Evolutionary conservation across 345 rosid genomes (phyloP), one percentile per base, ranked within the genome.

Genomic region (Combretum micranthum): DNA sequence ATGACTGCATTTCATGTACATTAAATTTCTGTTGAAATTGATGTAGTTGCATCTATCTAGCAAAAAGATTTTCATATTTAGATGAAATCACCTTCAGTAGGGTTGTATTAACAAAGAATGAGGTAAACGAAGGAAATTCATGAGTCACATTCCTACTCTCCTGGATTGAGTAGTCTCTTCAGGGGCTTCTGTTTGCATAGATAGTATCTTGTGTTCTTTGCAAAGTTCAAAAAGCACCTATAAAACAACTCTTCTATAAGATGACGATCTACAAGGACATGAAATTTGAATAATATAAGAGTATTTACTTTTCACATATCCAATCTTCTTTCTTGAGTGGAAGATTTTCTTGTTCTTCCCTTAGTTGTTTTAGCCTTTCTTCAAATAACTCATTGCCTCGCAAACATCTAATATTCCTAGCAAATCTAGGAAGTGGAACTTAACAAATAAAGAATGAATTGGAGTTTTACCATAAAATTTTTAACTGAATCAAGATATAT

Each of bases 141-240:
- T 92, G 98, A 91, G 59, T 82, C 80, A 56, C 98, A 91, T 65
- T 91, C 95, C 98, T 96, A 91, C 54, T 91, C 96, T 63, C 98
- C 96, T 1, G 88, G 90, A 78, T 83, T 86, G 69, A 91, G 84
- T 26, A 73, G 83, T 58, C 95, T 80, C 64, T 69, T 72, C 21
- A 77, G 77, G 65, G 96, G 98, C 55, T 80, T 88, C 59, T 81
- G 95, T 69, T 75, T 74, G 76, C 96, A 91, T 58, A 62, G 78
- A 55, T 78, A 68, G 64, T 96, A n/a, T n/a, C n/a, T n/a, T n/a
- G n/a, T n/a, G n/a, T n/a, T n/a, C n/a, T n/a, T n/a, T n/a, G n/a
- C n/a, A n/a, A n/a, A n/a, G n/a, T n/a, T n/a, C n/a, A n/a, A n/a
- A n/a, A n/a, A n/a, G n/a, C n/a, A n/a, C n/a, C n/a, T n/a, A n/a